These are phyloP conservation scores for Stephania japonica DNA, from an alignment of 164 flowering plant genomes.

Conservation along the genomic window DNA sequence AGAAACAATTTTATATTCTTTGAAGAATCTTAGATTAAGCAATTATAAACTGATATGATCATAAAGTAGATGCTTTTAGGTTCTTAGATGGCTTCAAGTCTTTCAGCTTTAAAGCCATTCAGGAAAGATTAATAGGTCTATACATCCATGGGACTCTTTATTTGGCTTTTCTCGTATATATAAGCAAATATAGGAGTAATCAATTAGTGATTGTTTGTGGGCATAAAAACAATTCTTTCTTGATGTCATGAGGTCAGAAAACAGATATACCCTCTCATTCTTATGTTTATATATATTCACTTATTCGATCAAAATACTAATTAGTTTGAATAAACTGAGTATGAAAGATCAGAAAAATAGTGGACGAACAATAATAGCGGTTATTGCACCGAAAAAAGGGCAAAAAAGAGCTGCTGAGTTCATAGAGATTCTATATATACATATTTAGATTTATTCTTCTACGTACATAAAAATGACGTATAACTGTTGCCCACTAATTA, in stretches of 20 bases:
- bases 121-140: background rate
- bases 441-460: background rate
- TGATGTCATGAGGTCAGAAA: background rate
- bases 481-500: slow-evolving; percentile 3
- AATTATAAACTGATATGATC: background rate
- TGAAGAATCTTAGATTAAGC: background rate
- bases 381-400: background rate
- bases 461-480: background rate
- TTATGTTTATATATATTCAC: background rate
- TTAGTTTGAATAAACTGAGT: background rate
- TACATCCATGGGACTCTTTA: background rate
- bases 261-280: background rate
- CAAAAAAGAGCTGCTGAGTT: background rate
- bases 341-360: background rate
- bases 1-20: background rate
- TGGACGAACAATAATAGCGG: background rate
- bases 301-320: background rate
- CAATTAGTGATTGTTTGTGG: background rate
- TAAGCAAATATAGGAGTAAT: too few species aligned
- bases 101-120: background rate
- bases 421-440: background rate
- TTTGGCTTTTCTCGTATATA: background rate
- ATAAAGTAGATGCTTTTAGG: slow-evolving; percentile 4
- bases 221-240: background rate
- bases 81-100: background rate